These are phyloP conservation scores for Ballota nigra DNA, from an alignment of 257 asterid species.

Conservation along the genomic window DNA sequence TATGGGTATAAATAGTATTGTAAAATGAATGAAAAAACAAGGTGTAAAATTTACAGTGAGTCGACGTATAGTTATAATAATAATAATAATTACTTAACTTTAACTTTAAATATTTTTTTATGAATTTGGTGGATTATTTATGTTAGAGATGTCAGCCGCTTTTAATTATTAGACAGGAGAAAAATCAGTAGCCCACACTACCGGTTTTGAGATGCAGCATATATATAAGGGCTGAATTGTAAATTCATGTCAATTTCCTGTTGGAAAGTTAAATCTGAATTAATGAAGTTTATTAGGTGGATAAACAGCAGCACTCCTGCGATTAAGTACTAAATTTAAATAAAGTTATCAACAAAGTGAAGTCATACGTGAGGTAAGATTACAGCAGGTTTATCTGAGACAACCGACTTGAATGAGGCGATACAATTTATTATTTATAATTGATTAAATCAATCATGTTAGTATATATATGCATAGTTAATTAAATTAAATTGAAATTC, in stretches of 20 bases:
- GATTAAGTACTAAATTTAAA: background rate
- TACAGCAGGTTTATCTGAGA: background rate
- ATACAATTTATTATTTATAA: too few species aligned
- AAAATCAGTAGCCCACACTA: background rate
- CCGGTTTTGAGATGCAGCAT: conserved; percentile 31
- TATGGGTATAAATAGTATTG: too few species aligned
- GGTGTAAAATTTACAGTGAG: too few species aligned
- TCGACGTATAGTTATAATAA: too few species aligned
- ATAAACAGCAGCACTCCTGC: background rate
- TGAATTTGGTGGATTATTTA: background rate
- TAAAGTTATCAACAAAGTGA: conserved; percentile 1
- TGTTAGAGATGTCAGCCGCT: background rate
- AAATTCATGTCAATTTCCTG: background rate
- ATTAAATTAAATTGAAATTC: too few species aligned
- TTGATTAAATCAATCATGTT: too few species aligned
- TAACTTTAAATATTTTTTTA: too few species aligned
- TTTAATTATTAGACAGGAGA: background rate
- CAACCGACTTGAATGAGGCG: background rate
- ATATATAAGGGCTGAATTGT: conserved; percentile 7
- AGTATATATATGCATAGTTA: too few species aligned
- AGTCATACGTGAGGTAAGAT: conserved; percentile 2
- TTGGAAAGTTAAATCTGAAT: conserved; percentile 20
- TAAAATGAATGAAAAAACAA: too few species aligned
- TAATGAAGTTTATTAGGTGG: conserved; percentile 15
- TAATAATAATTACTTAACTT: background rate